Base-by-base conservation (phyloP, 768 basidiomycete species). In the Phanerochaete carnosa region DNA sequence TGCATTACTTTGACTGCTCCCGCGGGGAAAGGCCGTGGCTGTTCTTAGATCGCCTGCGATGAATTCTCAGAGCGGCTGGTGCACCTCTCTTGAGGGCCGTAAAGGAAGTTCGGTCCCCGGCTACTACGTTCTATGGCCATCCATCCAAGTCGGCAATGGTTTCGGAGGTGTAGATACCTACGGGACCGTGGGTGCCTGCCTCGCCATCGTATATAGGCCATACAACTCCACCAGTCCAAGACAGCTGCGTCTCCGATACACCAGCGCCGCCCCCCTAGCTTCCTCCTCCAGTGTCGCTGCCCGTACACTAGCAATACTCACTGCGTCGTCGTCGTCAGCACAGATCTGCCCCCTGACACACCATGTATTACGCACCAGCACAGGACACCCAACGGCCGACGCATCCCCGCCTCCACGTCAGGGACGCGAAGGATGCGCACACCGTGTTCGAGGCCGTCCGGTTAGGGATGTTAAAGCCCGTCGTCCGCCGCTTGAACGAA, bases 381-480 rank as follows among this genome's bases (percentile, higher is more conserved):
- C 72, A 74, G 55, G 71, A 74, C 66, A 82, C 85, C 76, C 86
- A 87, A 66, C 83, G 80, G 52, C 82, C 85, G 33, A 87, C 87
- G 39, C 86, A 88, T 72, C 79, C 80, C 52, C 81, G 83, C 49
- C 80, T 88, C 47, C 87, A 87, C 66, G 81, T 88, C 54, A 79
- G 86, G 64, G 84, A 88, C 67, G 83, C 82, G 22, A 81, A 80
- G 57, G 87, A 88, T 66, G 86, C 87, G 6, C 85, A 87, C 67
- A 80, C 78, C 39, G 77, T 88, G 45, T 84, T 88, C 60, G 86
- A 88, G 73, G 85, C 85, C 29, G 86, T 86, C 58, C 80, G 84
- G 2, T 80, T 79, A 61, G 82, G 84, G 33, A 26, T 69, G 35
- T 75, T 87, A 19, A 74, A 74, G 45, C 80, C 80, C 22, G 80